Conservation (phyloP, 1,139 yeast genomes). For the Trichomonascaceae sp. region DNA sequence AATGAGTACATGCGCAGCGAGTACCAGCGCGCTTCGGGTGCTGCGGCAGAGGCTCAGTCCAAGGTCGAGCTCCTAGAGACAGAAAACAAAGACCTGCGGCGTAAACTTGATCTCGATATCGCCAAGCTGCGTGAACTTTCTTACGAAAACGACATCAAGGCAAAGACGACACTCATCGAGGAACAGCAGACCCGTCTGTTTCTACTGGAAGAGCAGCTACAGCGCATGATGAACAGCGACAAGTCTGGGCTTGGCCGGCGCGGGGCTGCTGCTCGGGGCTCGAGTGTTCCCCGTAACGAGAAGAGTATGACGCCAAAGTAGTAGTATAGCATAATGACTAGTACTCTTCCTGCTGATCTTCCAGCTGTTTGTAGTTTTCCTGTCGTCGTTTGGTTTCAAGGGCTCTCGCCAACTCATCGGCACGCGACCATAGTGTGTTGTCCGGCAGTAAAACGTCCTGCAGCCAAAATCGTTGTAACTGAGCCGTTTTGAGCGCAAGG, state of each 20-base stretch:
- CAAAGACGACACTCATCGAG: constrained; percentile 19
- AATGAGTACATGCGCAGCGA: constrained; percentile 55
- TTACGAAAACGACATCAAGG: constrained; percentile 20
- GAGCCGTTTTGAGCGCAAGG: too few relatives aligned
- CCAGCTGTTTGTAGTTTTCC: too few relatives aligned
- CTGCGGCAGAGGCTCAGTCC: constrained; percentile 39
- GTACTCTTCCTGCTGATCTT: too few relatives aligned
- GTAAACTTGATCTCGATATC: constrained; percentile 23
- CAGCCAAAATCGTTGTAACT: too few relatives aligned
- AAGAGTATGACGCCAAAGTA: not conserved
- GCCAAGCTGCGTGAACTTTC: constrained; percentile 15
- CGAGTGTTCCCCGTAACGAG: not conserved
- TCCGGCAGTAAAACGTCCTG: too few relatives aligned
- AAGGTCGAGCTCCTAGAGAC: constrained; percentile 29
- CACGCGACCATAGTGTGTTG: too few relatives aligned
- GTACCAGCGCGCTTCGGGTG: constrained; percentile 42
- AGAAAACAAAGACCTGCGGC: constrained; percentile 22
- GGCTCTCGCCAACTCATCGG: too few relatives aligned
- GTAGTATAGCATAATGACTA: too few relatives aligned
- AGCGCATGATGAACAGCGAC: constrained; percentile 22
- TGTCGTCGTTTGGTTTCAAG: too few relatives aligned
- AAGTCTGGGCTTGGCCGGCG: constrained; percentile 3
- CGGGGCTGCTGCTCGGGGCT: not conserved
- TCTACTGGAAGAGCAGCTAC: constrained; percentile 24
- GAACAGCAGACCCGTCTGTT: constrained; percentile 17